phyloP scores from a whole-genome alignment of 305 asterid genomes.

The Plantago rigida region DNA sequence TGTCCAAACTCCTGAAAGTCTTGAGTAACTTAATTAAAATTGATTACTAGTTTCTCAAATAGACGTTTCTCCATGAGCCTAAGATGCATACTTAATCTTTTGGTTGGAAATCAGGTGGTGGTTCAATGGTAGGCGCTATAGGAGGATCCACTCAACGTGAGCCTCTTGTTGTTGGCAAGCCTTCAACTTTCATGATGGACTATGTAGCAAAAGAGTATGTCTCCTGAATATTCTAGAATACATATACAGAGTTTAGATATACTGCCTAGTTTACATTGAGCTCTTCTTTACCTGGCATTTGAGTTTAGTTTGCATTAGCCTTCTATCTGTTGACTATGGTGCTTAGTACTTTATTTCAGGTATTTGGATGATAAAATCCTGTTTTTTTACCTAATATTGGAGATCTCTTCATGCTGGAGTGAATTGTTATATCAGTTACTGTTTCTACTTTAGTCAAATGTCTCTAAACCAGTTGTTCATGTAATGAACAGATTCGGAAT shows the following conservation, averaged over 20 bases:
- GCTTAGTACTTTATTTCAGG: too few relatives aligned
- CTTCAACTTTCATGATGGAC: conserved; percentile 98
- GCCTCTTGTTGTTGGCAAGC: conserved; percentile 93
- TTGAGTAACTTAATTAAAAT: background rate
- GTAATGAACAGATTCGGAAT: conserved; percentile 52
- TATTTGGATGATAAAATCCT: too few relatives aligned
- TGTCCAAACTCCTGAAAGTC: too few relatives aligned
- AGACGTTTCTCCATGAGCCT: conserved; percentile 3
- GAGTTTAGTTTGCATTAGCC: too few relatives aligned
- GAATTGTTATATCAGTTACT: background rate
- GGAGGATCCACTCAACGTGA: conserved; percentile 80
- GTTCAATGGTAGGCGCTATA: conserved; percentile 92
- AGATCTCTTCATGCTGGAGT: too few relatives aligned
- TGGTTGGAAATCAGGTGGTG: conserved; percentile 61
- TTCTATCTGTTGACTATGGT: too few relatives aligned
- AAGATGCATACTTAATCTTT: conserved; percentile 17
- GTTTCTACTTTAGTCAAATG: background rate
- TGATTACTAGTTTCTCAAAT: background rate
- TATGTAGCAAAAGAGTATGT: conserved; percentile 74
- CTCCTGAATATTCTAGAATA: background rate
- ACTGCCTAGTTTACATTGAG: background rate
- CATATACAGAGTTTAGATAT: background rate
- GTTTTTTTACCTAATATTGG: too few relatives aligned
- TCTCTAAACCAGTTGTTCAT: conserved; percentile 17
- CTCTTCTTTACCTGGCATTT: too few relatives aligned